These are phyloP conservation scores for Fusarium incarnatum DNA, from an alignment of 2,329 filamentous ascomycete genomes.

Conservation along the genomic window DNA sequence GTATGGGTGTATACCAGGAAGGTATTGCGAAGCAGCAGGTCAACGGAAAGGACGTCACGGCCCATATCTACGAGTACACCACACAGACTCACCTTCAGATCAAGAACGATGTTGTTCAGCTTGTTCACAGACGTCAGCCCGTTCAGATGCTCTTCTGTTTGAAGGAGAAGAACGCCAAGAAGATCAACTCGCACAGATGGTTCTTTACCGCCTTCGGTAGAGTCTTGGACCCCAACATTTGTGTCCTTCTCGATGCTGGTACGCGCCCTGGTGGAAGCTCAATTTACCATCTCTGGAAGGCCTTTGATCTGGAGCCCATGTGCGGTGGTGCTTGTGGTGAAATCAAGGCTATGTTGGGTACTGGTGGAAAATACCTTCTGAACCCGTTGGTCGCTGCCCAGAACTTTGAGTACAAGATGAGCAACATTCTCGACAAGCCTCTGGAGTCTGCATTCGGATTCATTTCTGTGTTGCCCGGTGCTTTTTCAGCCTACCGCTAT, in stretches of 20 bases:
- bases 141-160: slow-evolving; percentile 98
- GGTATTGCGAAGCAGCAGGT: slow-evolving; percentile 99
- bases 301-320: slow-evolving; percentile 97
- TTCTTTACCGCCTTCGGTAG: slow-evolving; percentile 98
- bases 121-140: slow-evolving; percentile 87
- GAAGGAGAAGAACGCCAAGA: slow-evolving; percentile 99
- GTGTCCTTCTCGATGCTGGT: slow-evolving; percentile 94
- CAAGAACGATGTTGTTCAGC: slow-evolving; percentile 87
- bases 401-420: slow-evolving; percentile 99
- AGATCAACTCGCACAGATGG: slow-evolving; percentile 99
- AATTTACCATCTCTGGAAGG: slow-evolving; percentile 98
- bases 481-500: slow-evolving; percentile 98
- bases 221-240: slow-evolving; percentile 94
- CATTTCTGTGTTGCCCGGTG: slow-evolving; percentile 95
- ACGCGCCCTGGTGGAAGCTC: slow-evolving; percentile 94
- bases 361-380: slow-evolving; percentile 84
- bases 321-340: slow-evolving; percentile 97
- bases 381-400: slow-evolving; percentile 96
- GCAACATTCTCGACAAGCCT: slow-evolving; percentile 98
- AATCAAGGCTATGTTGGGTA: slow-evolving; percentile 96
- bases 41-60: slow-evolving; percentile 94
- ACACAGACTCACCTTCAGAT: slow-evolving; percentile 87
- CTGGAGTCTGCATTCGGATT: slow-evolving; percentile 98
- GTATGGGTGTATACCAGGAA: slow-evolving; percentile 96
- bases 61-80: slow-evolving; percentile 97